phyloP scores from a whole-genome alignment of 2,329 filamentous ascomycete genomes.

The Calonectria naviculata region DNA sequence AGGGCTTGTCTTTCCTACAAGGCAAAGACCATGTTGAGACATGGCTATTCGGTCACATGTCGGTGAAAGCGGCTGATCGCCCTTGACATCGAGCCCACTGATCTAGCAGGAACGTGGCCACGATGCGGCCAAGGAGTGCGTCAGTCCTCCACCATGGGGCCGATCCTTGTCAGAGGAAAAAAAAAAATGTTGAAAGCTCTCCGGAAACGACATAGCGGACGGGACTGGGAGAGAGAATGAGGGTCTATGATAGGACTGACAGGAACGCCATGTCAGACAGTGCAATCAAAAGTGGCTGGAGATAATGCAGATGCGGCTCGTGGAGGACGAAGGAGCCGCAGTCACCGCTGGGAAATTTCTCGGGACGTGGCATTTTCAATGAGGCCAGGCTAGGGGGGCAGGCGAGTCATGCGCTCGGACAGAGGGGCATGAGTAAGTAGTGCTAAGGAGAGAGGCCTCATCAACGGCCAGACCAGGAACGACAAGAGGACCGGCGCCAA shows the following conservation, averaged over 20 bases:
- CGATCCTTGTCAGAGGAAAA: neutral
- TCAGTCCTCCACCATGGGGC: slow-evolving; percentile 2
- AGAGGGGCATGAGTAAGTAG: neutral
- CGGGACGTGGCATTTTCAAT: neutral
- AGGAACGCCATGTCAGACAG: neutral
- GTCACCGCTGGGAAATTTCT: slow-evolving; percentile 26
- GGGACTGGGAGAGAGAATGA: neutral
- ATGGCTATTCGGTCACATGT: slow-evolving; percentile 5
- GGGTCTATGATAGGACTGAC: neutral
- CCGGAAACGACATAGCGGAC: neutral
- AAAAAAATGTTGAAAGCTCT: neutral
- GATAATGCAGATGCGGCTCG: slow-evolving; percentile 16
- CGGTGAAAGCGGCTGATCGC: slow-evolving; percentile 8
- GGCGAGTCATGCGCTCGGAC: slow-evolving; percentile 22
- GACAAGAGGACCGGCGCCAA: neutral
- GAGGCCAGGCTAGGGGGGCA: slow-evolving; percentile 1
- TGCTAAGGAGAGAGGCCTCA: neutral
- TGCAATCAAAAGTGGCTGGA: neutral
- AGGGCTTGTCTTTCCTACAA: neutral
- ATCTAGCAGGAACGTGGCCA: slow-evolving; percentile 8
- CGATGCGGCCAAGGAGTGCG: neutral
- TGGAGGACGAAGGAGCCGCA: neutral
- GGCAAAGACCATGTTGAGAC: neutral
- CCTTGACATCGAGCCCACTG: neutral
- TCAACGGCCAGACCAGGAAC: neutral